Percentiles rank a stretch among this genome's conserved stretches.
These are phyloP conservation scores for Sclerotinia glacialis DNA, from an alignment of 2,329 filamentous ascomycete genomes.

Conservation along the genomic window DNA sequence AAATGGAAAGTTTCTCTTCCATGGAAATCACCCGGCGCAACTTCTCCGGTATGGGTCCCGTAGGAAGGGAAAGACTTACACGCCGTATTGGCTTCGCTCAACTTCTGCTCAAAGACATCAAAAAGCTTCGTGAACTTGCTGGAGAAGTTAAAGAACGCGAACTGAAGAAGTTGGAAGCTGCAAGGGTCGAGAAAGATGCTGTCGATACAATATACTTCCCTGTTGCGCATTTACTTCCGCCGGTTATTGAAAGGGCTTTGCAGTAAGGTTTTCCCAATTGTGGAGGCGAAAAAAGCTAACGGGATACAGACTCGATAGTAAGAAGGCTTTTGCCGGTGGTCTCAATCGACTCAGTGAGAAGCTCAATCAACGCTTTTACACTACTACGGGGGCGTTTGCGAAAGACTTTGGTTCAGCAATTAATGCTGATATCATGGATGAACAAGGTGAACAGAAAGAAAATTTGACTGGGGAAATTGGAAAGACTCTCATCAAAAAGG, in stretches of 20 bases:
- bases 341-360: slow-evolving; percentile 51
- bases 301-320: slow-evolving; percentile 57
- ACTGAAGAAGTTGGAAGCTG: slow-evolving; percentile 70
- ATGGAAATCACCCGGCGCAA: slow-evolving; percentile 96
- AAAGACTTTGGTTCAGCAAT: slow-evolving; percentile 57
- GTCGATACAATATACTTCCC: slow-evolving; percentile 92
- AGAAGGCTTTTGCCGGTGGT: slow-evolving; percentile 55
- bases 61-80: slow-evolving; percentile 72
- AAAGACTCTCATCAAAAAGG: slow-evolving; percentile 39
- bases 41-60: slow-evolving; percentile 90
- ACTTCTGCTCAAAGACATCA: slow-evolving; percentile 70
- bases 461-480: slow-evolving; percentile 37
- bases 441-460: slow-evolving; percentile 9
- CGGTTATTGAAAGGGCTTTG: slow-evolving; percentile 76
- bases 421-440: slow-evolving; percentile 46
- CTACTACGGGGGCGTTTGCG: slow-evolving; percentile 55
- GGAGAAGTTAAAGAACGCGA: slow-evolving; percentile 73
- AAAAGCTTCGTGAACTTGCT: slow-evolving; percentile 68
- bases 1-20: slow-evolving; percentile 94
- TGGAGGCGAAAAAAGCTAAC: slow-evolving; percentile 42
- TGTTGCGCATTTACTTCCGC: slow-evolving; percentile 70
- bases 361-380: slow-evolving; percentile 55
- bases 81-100: slow-evolving; percentile 87
- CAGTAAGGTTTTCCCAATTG: slow-evolving; percentile 57
- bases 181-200: slow-evolving; percentile 72